These are phyloP conservation scores for Akanthomyces muscarius DNA, from an alignment of 2,329 filamentous ascomycete species.

Conservation along the genomic window DNA sequence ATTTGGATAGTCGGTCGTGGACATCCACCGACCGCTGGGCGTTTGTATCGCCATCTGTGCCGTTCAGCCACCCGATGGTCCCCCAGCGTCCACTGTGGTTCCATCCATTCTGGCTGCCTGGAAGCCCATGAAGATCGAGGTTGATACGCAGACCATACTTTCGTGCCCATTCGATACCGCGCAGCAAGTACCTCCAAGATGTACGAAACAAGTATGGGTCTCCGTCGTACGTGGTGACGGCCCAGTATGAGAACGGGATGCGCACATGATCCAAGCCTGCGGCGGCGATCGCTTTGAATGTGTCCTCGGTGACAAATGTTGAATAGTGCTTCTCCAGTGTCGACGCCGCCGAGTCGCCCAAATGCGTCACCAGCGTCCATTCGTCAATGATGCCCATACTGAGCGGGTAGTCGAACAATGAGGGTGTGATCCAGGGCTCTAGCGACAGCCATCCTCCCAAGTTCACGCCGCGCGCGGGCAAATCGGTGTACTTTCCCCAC, in stretches of 20 bases:
- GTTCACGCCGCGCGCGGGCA: conserved; percentile 84
- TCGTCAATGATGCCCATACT: conserved; percentile 74
- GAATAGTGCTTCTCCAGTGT: conserved; percentile 90
- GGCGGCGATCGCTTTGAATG: conserved; percentile 76
- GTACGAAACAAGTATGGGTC: conserved; percentile 87
- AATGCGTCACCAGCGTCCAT: conserved; percentile 68
- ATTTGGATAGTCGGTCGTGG: conserved; percentile 80
- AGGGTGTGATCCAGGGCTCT: conserved; percentile 94
- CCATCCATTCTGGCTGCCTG: conserved; percentile 95
- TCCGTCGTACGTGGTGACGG: conserved; percentile 74
- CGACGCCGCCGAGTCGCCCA: conserved; percentile 63
- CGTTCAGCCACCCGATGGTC: conserved; percentile 80
- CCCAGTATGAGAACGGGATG: conserved; percentile 95
- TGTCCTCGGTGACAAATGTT: conserved; percentile 77
- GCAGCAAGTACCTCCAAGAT: conserved; percentile 88
- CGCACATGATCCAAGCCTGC: conserved; percentile 96
- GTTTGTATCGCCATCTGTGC: conserved; percentile 76
- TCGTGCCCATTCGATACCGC: conserved; percentile 88
- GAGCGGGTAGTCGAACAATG: conserved; percentile 70
- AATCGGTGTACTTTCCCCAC: conserved; percentile 73
- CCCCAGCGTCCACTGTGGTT: conserved; percentile 89
- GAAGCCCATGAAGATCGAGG: conserved; percentile 85
- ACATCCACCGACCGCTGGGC: conserved; percentile 78
- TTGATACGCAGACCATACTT: conserved; percentile 91
- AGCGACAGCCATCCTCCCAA: conserved; percentile 90